Evolutionary conservation across 768 basidiomycete genomes (phyloP).

Genomic region (Hebeloma cylindrosporum): DNA sequence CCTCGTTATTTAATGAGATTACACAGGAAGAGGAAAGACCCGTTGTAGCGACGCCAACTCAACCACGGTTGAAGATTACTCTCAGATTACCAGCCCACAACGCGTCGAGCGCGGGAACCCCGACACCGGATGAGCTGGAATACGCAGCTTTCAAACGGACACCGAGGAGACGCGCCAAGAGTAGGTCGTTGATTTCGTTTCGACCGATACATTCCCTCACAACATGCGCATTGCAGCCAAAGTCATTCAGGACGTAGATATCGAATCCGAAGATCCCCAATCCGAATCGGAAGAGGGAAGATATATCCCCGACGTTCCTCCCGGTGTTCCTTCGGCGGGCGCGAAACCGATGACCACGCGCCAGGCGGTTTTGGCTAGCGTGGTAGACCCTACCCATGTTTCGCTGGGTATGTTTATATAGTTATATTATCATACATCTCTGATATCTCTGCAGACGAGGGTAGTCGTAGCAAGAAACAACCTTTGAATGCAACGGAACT

Average conservation of each 20-base stretch:
- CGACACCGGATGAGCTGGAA: constrained; percentile 33
- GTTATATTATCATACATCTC: background rate
- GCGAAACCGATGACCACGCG: constrained; percentile 51
- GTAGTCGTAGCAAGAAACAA: constrained; percentile 54
- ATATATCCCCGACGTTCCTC: constrained; percentile 24
- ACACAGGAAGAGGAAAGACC: constrained; percentile 26
- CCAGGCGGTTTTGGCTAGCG: constrained; percentile 71
- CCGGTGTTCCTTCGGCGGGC: constrained; percentile 24
- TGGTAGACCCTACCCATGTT: constrained; percentile 68
- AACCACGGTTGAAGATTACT: constrained; percentile 58
- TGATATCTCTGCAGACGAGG: constrained; percentile 21
- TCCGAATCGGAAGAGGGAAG: constrained; percentile 31
- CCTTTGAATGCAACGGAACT: constrained; percentile 71
- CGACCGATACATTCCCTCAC: constrained; percentile 1
- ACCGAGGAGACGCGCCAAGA: constrained; percentile 23
- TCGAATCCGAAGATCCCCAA: constrained; percentile 41
- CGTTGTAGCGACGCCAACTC: constrained; percentile 28
- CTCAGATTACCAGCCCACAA: constrained; percentile 51
- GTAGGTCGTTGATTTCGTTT: constrained; percentile 6
- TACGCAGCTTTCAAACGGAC: constrained; percentile 28
- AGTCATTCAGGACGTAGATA: constrained; percentile 27
- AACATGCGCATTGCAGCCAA: constrained; percentile 11
- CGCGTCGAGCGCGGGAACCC: constrained; percentile 29
- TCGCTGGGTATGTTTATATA: constrained; percentile 46
- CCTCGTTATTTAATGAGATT: constrained; percentile 7